Percentiles rank a stretch among this genome's conserved stretches.
phyloP scores from a whole-genome alignment of 176 grass and related monocot species.

The Pontederia crassipes region DNA sequence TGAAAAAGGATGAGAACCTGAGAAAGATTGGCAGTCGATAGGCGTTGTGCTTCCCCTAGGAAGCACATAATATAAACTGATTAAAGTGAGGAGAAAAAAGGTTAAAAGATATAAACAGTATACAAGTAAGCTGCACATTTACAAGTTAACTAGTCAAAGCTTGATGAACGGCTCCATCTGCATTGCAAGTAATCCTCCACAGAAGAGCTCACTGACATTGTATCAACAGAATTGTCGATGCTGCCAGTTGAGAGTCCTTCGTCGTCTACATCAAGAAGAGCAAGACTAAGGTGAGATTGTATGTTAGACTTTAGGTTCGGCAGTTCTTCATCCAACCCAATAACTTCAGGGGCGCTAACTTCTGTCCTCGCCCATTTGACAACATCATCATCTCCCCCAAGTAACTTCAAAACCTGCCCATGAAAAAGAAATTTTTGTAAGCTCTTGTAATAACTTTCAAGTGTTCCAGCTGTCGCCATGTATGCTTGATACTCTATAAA shows the following conservation, averaged over 20 bases:
- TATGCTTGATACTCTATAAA: no score
- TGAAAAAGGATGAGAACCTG: no score
- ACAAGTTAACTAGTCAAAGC: conserved; percentile 49
- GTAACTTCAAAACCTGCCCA: conserved; percentile 3
- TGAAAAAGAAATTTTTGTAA: no score
- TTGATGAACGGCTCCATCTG: conserved; percentile 62
- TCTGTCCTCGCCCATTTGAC: not conserved
- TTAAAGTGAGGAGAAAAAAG: not conserved
- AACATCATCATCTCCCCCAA: not conserved
- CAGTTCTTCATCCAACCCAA: conserved; percentile 38
- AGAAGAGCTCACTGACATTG: conserved; percentile 30
- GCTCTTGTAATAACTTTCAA: no score
- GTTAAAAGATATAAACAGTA: conserved; percentile 8
- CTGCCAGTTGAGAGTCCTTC: conserved; percentile 62
- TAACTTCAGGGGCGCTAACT: not conserved
- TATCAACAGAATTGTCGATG: conserved; percentile 49
- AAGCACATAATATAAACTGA: not conserved
- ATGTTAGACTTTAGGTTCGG: conserved; percentile 35
- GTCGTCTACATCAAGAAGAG: conserved; percentile 73
- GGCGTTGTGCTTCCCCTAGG: no score
- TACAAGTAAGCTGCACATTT: conserved; percentile 8
- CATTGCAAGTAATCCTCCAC: conserved; percentile 46
- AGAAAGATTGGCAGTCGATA: no score
- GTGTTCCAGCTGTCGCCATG: no score
- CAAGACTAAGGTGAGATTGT: conserved; percentile 64